Base-by-base conservation (phyloP, 768 basidiomycete genomes). In the Boletellus sp. region DNA sequence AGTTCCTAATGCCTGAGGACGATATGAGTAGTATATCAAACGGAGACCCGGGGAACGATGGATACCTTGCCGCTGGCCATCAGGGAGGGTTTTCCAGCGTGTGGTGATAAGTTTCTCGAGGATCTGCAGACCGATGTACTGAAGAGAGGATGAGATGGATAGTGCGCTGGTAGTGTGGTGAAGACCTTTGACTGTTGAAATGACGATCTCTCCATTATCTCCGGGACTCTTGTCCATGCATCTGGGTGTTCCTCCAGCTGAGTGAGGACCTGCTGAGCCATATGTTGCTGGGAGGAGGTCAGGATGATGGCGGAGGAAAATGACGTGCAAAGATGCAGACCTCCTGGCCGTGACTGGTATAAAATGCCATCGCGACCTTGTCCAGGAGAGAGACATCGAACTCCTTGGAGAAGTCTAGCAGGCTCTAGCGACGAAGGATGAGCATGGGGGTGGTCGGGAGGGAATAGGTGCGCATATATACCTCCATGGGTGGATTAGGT, bases 61-160 rank as follows among this genome's bases (percentile, higher is more conserved):
- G 64, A 47, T 52, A 87, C 94, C 94, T 78, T 89, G 87, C 59
- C 94, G 79, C 66, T 99, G 94, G 17, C 89, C 91, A 45, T 92
- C 88, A 19, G 96, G 95, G 43, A 99, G 73, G 31, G 93, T 88
- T 73, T 93, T 94, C 96, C 96, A 99, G 58, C 93, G 79, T 37
- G 93, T 96, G 52, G 77, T 83, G 68, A 99, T 92, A 52, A 99
- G 77, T 72, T 87, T 97, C 72, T 98, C 96, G 32, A 99, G 76
- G 65, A 99, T 95, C 71, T 97, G 94, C 46, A 98, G 76, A 36
- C 92, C 95, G 65, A 99, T 93, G 70, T 91, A 98, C 94, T 97
- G 51, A 26, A 35, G 28, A 39, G 46, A 52, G 36, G 50, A 57
- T 66, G 56, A 58, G 49, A 55, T 23, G 22, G 37, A 34, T 11